A percentile compares a stretch with the other conserved stretches of the same genome.
Conservation (phyloP, 371 early-diverging fungal genomes). For the Rhizopus delemar region DNA sequence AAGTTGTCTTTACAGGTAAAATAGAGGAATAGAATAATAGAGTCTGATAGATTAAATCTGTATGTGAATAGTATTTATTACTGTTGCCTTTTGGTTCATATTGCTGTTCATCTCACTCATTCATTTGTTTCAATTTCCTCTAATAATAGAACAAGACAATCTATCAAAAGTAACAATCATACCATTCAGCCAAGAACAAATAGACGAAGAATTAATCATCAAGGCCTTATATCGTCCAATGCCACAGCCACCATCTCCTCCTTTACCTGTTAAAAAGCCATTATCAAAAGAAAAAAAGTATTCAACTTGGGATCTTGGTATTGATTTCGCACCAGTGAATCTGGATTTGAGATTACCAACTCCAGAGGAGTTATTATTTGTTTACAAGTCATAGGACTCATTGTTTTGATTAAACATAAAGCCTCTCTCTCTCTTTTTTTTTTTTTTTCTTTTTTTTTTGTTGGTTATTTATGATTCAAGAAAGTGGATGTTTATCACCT, state of each 20-base stretch:
- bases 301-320: slow-evolving; percentile 5
- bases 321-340: slow-evolving; percentile 17
- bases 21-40: neutral
- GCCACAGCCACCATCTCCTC: neutral
- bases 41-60: neutral
- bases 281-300: neutral
- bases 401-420: too few species aligned
- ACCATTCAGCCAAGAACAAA: too few species aligned
- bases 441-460: too few species aligned
- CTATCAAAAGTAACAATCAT: too few species aligned
- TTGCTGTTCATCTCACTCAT: slow-evolving; percentile 1
- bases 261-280: neutral
- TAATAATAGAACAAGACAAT: neutral
- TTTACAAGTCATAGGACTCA: too few species aligned
- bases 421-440: too few species aligned
- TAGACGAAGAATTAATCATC: slow-evolving; percentile 6
- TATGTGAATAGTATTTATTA: neutral
- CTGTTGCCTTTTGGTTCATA: slow-evolving; percentile 6
- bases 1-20: slow-evolving; percentile 11
- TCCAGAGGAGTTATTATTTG: too few species aligned
- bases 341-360: slow-evolving; percentile 6
- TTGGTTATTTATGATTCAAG: too few species aligned
- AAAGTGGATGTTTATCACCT: too few species aligned
- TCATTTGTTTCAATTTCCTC: neutral
- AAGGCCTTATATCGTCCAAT: neutral